Percentiles rank a stretch among this genome's conserved stretches.
Evolutionary conservation across 805 yeast genomes (phyloP).

Genomic region (Myxozyma sirexii): DNA sequence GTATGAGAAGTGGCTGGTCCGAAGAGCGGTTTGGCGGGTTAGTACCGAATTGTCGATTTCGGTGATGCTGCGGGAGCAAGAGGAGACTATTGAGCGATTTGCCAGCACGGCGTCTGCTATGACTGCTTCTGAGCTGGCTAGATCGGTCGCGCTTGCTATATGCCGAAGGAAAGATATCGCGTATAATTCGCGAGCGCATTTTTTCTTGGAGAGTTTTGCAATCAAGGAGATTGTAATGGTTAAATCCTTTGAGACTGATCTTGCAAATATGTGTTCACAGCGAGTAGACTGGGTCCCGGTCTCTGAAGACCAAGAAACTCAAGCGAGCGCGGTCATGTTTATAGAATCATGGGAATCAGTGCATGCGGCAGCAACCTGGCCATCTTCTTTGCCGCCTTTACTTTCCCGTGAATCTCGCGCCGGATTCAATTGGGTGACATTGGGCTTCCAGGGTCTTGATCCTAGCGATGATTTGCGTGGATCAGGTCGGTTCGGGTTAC

Average conservation of each 20-base stretch:
- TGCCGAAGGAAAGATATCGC: constrained; percentile 28
- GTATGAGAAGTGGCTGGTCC: constrained; percentile 15
- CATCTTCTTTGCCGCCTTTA: constrained; percentile 17
- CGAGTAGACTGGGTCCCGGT: constrained; percentile 14
- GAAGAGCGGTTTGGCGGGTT: constrained; percentile 33
- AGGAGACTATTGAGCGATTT: constrained; percentile 11
- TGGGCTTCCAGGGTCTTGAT: constrained; percentile 47
- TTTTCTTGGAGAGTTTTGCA: constrained; percentile 15
- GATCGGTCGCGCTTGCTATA: constrained; percentile 15
- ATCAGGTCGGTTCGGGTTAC: constrained; percentile 33
- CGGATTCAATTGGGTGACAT: constrained; percentile 42
- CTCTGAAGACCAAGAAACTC: not conserved
- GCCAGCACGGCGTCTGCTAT: constrained; percentile 7
- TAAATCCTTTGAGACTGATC: constrained; percentile 11
- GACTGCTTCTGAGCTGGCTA: constrained; percentile 15
- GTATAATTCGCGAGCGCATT: constrained; percentile 7
- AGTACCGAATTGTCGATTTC: constrained; percentile 28
- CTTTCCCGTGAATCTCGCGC: constrained; percentile 27
- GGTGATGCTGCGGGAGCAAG: constrained; percentile 17
- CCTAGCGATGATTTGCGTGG: constrained; percentile 47
- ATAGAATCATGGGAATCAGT: constrained; percentile 13
- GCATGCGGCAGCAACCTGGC: constrained; percentile 26
- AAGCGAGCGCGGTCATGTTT: not conserved
- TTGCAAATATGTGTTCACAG: not conserved
- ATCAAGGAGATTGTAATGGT: constrained; percentile 14